Evolutionary conservation across 1,284 basidiomycete genomes (phyloP), one percentile per base, ranked within the genome.

Genomic region (Paramarasmius palmivorus): DNA sequence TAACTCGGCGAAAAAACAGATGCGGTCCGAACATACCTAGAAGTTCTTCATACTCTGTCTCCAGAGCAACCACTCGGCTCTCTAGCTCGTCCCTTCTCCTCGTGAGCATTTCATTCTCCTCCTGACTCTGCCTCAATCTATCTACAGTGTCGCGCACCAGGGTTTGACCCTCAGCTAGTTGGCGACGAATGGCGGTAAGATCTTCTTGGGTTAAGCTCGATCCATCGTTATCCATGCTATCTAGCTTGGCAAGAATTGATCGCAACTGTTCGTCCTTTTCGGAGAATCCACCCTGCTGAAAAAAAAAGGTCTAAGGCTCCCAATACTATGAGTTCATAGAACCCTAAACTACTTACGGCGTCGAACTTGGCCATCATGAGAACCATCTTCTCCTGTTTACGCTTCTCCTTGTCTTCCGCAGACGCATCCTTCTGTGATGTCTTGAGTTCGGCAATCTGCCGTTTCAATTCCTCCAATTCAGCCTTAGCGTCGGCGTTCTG

Each of bases 331-430:
- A 36, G 44, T 49, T 44, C 52, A 41, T 49, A 35, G 52, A 48
- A 37, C n/a, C n/a, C n/a, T n/a, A 55, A 62, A 55, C 50, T 49
- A 68, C 87, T 66, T 64, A 95, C 94, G 62, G 90, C 84, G 75
- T 95, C 95, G 65, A 99, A 97, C 72, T 97, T 96, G 57, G 95
- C 93, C 95, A 99, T 98, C 94, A 99, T 97, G 61, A 96, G 80
- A n/a, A 93, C 95, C 90, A 99, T 94, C 82, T 97, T 97, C 76
- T 98, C 96, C 65, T 97, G 95, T 74, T 98, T 99, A 71, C 93
- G 88, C 79, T 94, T 96, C 79, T 99, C 96, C 76, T 97, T 98
- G 68, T 96, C 96, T 70, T 98, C 96, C 22, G 86, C 83, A 29
- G 86, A 87, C 12, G 87, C 80, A 63, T 95, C 93, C 76, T 92